phyloP scores from a whole-genome alignment of 2,329 filamentous ascomycete species.

The Trichoderma sp. region DNA sequence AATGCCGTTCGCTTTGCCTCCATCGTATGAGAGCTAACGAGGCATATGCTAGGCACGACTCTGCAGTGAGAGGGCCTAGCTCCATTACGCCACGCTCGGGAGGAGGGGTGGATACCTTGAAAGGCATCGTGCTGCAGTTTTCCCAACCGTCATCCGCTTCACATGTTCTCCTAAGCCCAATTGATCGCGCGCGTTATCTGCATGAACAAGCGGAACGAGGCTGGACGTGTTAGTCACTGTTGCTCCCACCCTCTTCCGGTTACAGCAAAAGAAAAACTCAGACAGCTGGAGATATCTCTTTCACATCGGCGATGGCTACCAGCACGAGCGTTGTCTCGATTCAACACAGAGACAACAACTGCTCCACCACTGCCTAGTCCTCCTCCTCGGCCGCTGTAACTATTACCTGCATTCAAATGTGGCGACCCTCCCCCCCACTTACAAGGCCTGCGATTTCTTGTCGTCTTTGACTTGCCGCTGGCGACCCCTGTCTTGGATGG shows the following conservation, averaged over 20 bases:
- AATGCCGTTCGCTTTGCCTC: constrained; percentile 15
- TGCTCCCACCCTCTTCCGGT: neutral
- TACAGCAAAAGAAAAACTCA: neutral
- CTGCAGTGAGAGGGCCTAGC: constrained; percentile 6
- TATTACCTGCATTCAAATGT: constrained; percentile 23
- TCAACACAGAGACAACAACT: constrained; percentile 5
- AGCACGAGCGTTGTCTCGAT: neutral
- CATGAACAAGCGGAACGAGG: constrained; percentile 14
- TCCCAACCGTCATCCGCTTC: constrained; percentile 17
- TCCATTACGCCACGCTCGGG: constrained; percentile 20
- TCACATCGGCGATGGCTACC: neutral
- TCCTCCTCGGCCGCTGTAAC: constrained; percentile 17
- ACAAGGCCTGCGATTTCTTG: constrained; percentile 19
- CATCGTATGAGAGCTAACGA: constrained; percentile 16
- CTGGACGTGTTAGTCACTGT: constrained; percentile 9
- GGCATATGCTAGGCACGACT: constrained; percentile 17
- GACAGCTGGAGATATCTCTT: neutral
- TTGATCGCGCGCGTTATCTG: constrained; percentile 14
- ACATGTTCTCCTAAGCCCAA: constrained; percentile 14
- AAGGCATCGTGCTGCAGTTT: constrained; percentile 15
- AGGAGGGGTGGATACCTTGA: constrained; percentile 16
- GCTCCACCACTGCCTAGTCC: constrained; percentile 7
- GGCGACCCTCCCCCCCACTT: constrained; percentile 13
- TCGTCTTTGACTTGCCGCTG: constrained; percentile 18
- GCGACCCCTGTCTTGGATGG: constrained; percentile 19